Evolutionary conservation across 805 yeast species (phyloP), one percentile per base, ranked within the genome.

Genomic region (Komagataella populi): DNA sequence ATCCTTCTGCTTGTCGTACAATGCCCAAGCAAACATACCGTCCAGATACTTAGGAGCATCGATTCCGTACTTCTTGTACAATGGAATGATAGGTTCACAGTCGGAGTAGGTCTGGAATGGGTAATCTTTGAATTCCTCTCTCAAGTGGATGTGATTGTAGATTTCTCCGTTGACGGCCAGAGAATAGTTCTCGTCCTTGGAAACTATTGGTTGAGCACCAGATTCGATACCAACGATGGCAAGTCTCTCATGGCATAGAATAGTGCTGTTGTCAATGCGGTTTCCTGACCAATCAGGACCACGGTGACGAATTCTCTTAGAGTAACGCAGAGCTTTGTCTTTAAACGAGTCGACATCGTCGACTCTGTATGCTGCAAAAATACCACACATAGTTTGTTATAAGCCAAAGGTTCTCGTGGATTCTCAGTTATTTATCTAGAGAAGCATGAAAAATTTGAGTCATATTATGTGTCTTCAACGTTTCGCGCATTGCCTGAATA

Each of bases 211-310:
- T 73, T 93, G 99, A 56, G 99, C 96, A 65, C 99, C 99, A 47
- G 96, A 76, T 68, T 89, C 97, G 60, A 93, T 76, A 60, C 99
- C 99, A 55, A 93, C 99, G 65, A 93, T 90, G 58, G 98, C 95
- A 66, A 93, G 77, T 75, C 99, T 87, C 75, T 93, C 99, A 68
- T 93, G 99, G 60, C 86, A 83, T 59, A 93, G 70, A 58, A 93
- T 83, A 48, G 97, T 87, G 57, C 73, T 67, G 82, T 87, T 87
- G 65, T 82, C 81, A 57, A 78, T 71, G 57, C 77, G 67, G 81
- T 88, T 89, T 63, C 99, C 99, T 44, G 89, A 78, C 99, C 99
- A 93, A 71, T 93, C 99, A 59, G 99, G 99, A 63, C 99, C 99
- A 71, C 99, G 84, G 71, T 93, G 99, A 73, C 99, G 83, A 67